Conservation (phyloP, 768 basidiomycete species). For the Albatrellus ellisii region DNA sequence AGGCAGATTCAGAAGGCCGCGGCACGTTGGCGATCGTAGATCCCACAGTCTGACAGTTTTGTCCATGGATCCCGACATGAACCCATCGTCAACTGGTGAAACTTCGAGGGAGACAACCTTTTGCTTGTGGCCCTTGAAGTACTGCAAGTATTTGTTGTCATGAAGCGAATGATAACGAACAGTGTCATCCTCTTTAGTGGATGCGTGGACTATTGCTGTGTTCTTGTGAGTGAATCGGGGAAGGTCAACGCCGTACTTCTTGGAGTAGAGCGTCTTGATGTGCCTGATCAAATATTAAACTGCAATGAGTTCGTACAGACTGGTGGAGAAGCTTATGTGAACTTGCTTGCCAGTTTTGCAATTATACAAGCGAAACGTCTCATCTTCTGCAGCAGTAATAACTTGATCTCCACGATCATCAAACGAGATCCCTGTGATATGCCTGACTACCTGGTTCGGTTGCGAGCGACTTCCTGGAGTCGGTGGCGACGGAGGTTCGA, state of each 20-base stretch:
- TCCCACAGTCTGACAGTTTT: slow-evolving; percentile 97
- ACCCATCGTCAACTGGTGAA: slow-evolving; percentile 86
- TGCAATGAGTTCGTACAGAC: slow-evolving; percentile 16
- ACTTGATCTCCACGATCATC: slow-evolving; percentile 84
- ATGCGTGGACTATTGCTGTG: slow-evolving; percentile 75
- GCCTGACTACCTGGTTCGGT: slow-evolving; percentile 27
- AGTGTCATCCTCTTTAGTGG: slow-evolving; percentile 91
- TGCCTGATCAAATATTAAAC: slow-evolving; percentile 35
- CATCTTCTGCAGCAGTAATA: slow-evolving; percentile 85
- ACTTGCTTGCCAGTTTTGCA: slow-evolving; percentile 92
- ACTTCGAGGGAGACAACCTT: slow-evolving; percentile 85
- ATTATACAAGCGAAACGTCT: slow-evolving; percentile 81
- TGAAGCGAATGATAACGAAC: slow-evolving; percentile 91
- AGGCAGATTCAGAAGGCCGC: slow-evolving; percentile 67
- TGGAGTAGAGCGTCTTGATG: slow-evolving; percentile 70
- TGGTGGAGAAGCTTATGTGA: slow-evolving; percentile 14
- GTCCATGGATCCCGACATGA: slow-evolving; percentile 91
- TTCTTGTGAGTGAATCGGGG: slow-evolving; percentile 92
- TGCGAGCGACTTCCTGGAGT: slow-evolving; percentile 26
- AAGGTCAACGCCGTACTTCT: slow-evolving; percentile 94
- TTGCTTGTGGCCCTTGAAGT: slow-evolving; percentile 90
- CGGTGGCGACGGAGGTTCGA: slow-evolving; percentile 46
- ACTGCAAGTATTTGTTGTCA: slow-evolving; percentile 92
- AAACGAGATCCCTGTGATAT: slow-evolving; percentile 82
- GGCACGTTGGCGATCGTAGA: slow-evolving; percentile 63